Conservation (phyloP, 306 rosid genomes). For the Vigna unguiculata region DNA sequence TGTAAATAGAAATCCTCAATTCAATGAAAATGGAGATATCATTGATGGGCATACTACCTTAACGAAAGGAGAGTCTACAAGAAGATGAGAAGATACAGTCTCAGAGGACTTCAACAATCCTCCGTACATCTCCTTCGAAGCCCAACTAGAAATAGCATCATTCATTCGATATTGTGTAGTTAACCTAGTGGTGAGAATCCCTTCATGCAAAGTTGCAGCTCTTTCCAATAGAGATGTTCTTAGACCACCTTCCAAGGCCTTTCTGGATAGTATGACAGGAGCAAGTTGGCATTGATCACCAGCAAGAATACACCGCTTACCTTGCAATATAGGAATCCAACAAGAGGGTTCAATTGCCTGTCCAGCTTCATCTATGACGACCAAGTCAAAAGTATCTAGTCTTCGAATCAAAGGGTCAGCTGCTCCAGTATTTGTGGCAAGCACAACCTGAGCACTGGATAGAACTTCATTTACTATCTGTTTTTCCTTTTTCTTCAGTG, state of each 20-base stretch:
- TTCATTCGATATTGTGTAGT: constrained; percentile 82
- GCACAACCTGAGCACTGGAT: constrained; percentile 78
- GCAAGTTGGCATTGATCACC: constrained; percentile 92
- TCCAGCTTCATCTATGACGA: constrained; percentile 83
- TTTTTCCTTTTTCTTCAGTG: constrained; percentile 81
- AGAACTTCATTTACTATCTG: constrained; percentile 73
- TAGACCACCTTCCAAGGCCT: constrained; percentile 83
- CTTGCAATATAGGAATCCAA: constrained; percentile 84
- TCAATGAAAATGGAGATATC: constrained; percentile 41
- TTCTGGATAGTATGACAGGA: constrained; percentile 82
- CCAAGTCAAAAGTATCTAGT: constrained; percentile 76
- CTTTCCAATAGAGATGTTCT: constrained; percentile 83
- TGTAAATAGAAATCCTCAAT: no score
- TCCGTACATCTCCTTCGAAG: constrained; percentile 89
- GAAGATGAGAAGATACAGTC: constrained; percentile 76
- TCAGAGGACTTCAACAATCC: constrained; percentile 70
- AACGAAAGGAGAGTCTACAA: constrained; percentile 81
- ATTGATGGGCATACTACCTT: constrained; percentile 57
- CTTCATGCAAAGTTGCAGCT: constrained; percentile 74
- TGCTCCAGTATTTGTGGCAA: constrained; percentile 88
- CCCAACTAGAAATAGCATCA: constrained; percentile 87
- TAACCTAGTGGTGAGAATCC: constrained; percentile 66
- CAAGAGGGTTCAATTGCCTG: constrained; percentile 94
- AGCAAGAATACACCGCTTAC: constrained; percentile 82
- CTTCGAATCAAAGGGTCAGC: constrained; percentile 77